Evolutionary conservation across 2,329 filamentous ascomycete genomes (phyloP).

Genomic region (Stachybotrys elegans): DNA sequence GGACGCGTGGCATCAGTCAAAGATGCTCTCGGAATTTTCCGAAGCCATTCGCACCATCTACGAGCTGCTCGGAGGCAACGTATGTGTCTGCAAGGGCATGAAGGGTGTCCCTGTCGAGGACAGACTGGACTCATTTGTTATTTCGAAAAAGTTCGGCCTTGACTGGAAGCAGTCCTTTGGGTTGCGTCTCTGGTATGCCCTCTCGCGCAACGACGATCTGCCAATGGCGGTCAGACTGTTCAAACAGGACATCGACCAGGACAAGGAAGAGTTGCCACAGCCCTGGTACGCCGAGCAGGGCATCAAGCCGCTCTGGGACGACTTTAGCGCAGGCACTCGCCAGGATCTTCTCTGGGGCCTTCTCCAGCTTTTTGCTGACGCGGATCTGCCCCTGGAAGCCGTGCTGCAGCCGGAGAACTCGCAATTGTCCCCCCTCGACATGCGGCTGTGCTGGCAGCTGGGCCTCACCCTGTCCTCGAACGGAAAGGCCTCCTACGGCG

Average conservation of each 20-base stretch:
- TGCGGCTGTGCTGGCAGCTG: conserved; percentile 80
- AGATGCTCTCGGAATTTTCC: conserved; percentile 81
- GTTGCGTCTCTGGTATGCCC: conserved; percentile 84
- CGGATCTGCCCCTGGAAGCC: conserved; percentile 55
- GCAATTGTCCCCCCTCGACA: conserved; percentile 68
- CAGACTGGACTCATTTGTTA: conserved; percentile 70
- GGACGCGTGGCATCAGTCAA: conserved; percentile 75
- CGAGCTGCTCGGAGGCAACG: conserved; percentile 82
- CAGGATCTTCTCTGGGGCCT: conserved; percentile 86
- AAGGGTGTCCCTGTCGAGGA: conserved; percentile 72
- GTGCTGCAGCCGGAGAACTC: conserved; percentile 73
- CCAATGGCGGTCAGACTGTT: conserved; percentile 70
- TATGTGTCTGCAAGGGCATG: conserved; percentile 76
- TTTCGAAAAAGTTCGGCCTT: conserved; percentile 77
- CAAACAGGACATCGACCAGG: conserved; percentile 65
- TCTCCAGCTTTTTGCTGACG: conserved; percentile 71
- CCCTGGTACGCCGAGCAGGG: conserved; percentile 64
- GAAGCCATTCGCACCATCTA: conserved; percentile 83
- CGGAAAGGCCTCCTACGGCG: conserved; percentile 40
- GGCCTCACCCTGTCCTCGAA: conserved; percentile 58
- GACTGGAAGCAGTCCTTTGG: conserved; percentile 95
- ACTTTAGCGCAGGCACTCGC: conserved; percentile 50
- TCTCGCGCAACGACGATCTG: conserved; percentile 61
- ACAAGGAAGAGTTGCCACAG: conserved; percentile 66
- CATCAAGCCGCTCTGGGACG: conserved; percentile 54